Base-by-base conservation (phyloP, 23 red algal genomes). In the Gracilaria vermiculophylla region DNA sequence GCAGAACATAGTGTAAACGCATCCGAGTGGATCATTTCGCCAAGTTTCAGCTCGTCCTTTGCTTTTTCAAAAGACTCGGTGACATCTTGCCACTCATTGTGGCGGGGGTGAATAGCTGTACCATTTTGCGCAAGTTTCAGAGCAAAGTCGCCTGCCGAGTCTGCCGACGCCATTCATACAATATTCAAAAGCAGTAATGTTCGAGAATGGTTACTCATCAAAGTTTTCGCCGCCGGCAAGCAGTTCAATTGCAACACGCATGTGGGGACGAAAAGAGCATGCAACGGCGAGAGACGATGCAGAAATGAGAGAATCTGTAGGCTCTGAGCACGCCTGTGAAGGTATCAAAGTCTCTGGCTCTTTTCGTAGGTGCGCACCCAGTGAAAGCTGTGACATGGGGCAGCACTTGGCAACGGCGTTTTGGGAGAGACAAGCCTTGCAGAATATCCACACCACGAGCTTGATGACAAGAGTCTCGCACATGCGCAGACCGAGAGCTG, bases 61-160 rank as follows among this genome's bases (percentile, higher is more conserved):
- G 92, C 79, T 67, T 66, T 61, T 14, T 37, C 19, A 76, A 86
- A 94, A 8, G 78, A 40, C 9, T 49, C 81, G 12, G 92, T 82
- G 23, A 94, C 92, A 86, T 94, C 92, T 69, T 72, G 37, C 83
- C 85, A 94, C 58, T 41, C 62, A 33, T 94, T 45, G 24, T 76
- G 67, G 13, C 39, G 36, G 25, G 67, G 67, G 37, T 45, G 36
- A 45, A 73, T 28, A 27, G 39, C 23, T 0, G 67, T 42, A 24
- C 39, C 36, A 47, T 73, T 48, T 33, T n/a, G 37, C n/a, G 39
- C 42, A 45, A 29, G 39, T 48, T 24, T 73, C 39, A 48, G 24
- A 45, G 14, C 67, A 10, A 29, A 7, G 9, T 20, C 40, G 19
- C 47, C 37, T 28, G 67, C 17, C 13, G 67, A 73, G 37, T 73